Evolutionary conservation across 495 filamentous ascomycete species (phyloP).

Genomic region (Astrothelium subdiscretum): DNA sequence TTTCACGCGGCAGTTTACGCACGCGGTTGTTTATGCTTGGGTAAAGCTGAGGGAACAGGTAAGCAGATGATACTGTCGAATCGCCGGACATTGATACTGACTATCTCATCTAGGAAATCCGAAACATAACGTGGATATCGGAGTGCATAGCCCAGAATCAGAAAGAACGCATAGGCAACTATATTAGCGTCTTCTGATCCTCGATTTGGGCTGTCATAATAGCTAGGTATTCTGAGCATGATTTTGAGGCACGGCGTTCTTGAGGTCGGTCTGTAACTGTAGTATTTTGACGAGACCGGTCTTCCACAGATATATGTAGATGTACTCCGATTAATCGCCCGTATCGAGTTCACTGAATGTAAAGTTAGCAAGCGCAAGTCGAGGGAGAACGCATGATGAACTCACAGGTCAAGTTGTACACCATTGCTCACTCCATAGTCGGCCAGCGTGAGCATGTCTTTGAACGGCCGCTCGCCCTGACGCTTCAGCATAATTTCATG

Average conservation of each 20-base stretch:
- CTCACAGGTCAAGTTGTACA: conserved; percentile 71
- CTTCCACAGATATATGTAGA: not conserved
- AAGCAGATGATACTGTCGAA: conserved; percentile 23
- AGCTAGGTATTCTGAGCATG: not conserved
- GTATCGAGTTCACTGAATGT: conserved; percentile 15
- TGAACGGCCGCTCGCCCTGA: conserved; percentile 84
- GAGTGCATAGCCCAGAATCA: conserved; percentile 99
- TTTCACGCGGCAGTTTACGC: conserved; percentile 94
- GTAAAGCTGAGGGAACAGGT: conserved; percentile 97
- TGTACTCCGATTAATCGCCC: conserved; percentile 11
- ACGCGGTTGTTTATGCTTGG: conserved; percentile 93
- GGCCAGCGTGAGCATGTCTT: conserved; percentile 71
- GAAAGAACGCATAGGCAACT: conserved; percentile 97
- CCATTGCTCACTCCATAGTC: conserved; percentile 87
- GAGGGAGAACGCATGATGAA: conserved; percentile 8
- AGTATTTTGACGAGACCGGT: not conserved
- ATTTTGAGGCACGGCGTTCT: not conserved
- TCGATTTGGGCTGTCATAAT: not conserved
- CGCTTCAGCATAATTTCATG: conserved; percentile 86
- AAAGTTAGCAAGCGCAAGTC: not conserved
- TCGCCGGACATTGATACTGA: conserved; percentile 20
- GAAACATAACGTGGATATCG: conserved; percentile 98
- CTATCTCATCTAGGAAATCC: conserved; percentile 64
- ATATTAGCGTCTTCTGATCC: conserved; percentile 84
- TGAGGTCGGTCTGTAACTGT: not conserved